These are phyloP conservation scores for Paraglomus occultum DNA, from an alignment of 192 early-diverging fungal species.

Conservation along the genomic window DNA sequence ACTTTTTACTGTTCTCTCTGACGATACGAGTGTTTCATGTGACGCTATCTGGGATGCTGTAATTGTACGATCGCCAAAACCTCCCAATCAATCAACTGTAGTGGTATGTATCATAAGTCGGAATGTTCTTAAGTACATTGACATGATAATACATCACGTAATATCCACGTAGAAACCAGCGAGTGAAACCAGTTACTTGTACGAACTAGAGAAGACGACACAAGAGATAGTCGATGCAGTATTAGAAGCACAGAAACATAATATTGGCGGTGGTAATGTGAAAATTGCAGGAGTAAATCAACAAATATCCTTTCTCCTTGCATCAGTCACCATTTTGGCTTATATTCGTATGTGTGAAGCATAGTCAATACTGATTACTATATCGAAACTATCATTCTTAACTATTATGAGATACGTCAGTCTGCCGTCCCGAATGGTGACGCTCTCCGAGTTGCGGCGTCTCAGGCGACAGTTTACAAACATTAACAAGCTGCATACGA, in stretches of 20 bases:
- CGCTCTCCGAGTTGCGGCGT: conserved; percentile 78
- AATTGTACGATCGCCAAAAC: conserved; percentile 66
- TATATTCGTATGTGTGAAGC: neutral
- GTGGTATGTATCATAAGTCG: conserved; percentile 42
- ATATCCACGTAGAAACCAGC: conserved; percentile 66
- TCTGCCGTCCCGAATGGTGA: conserved; percentile 72
- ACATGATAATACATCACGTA: neutral
- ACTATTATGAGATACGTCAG: conserved; percentile 35
- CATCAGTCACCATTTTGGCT: conserved; percentile 23
- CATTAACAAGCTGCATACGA: conserved; percentile 85
- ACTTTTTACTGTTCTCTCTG: conserved; percentile 83
- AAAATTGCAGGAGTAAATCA: conserved; percentile 52
- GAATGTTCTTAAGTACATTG: neutral
- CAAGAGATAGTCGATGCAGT: conserved; percentile 76
- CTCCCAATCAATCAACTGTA: conserved; percentile 86
- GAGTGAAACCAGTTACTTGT: conserved; percentile 86
- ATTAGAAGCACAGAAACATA: conserved; percentile 74
- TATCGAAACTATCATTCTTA: conserved; percentile 35
- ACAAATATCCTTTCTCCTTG: conserved; percentile 38
- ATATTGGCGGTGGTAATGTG: conserved; percentile 52
- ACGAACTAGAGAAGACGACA: conserved; percentile 84
- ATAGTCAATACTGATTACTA: conserved; percentile 31
- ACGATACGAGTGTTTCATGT: conserved; percentile 60
- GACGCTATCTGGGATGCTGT: conserved; percentile 77
- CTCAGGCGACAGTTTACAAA: conserved; percentile 79